Evolutionary conservation across 768 basidiomycete species (phyloP).

Genomic region (Rhodosporidiobolus odoratus): DNA sequence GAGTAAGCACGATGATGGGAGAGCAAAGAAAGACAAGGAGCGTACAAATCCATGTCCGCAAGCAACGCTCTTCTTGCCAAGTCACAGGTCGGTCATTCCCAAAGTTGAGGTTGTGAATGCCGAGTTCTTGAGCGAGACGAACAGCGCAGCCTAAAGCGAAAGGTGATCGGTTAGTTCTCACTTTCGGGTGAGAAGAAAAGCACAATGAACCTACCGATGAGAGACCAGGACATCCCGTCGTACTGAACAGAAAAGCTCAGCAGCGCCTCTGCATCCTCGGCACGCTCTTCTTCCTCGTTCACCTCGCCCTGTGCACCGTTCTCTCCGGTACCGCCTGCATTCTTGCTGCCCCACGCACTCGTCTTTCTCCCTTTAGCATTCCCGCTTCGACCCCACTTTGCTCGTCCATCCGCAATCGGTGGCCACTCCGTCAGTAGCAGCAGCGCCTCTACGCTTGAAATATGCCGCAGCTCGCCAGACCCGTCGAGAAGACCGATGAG

Average conservation of each 20-base stretch:
- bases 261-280: constrained; percentile 19
- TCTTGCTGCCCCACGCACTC: not conserved
- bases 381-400: not conserved
- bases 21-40: not conserved
- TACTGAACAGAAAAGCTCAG: constrained; percentile 30
- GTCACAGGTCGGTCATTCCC: not conserved
- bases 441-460: constrained; percentile 39
- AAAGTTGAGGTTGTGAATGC: constrained; percentile 30
- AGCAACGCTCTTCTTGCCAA: constrained; percentile 20
- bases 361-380: not conserved
- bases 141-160: constrained; percentile 27
- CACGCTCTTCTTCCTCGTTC: not conserved
- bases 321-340: too few species aligned
- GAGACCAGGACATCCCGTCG: constrained; percentile 30
- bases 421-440: constrained; percentile 39
- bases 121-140: constrained; percentile 34
- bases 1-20: not conserved
- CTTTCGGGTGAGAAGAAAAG: not conserved
- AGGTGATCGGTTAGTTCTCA: not conserved
- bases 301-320: not conserved
- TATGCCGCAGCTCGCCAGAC: constrained; percentile 24
- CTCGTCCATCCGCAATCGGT: constrained; percentile 15
- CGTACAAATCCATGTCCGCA: constrained; percentile 31
- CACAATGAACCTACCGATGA: constrained; percentile 13
- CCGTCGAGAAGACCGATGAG: constrained; percentile 34